Conservation (phyloP, 2,329 filamentous ascomycete species). For the Fusarium nematophilum region DNA sequence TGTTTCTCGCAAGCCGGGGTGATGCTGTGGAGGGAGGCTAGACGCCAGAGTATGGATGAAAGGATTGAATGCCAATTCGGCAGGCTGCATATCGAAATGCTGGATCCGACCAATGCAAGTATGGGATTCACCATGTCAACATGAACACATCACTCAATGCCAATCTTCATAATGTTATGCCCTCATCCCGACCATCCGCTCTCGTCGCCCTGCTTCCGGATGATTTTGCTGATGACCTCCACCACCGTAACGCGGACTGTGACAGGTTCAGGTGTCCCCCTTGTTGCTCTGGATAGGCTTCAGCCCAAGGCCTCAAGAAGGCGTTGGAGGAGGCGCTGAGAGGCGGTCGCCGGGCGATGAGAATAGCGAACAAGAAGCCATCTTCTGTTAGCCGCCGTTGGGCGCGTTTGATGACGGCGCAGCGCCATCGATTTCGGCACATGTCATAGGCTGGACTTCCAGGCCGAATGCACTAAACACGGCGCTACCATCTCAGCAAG, state of each 20-base stretch:
- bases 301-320: conserved; percentile 5
- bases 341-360: conserved; percentile 11
- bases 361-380: conserved; percentile 13
- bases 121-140: conserved; percentile 4
- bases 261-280: conserved; percentile 26
- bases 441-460: conserved; percentile 28
- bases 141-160: conserved; percentile 3
- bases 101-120: conserved; percentile 6
- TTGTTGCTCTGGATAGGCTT: background rate
- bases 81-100: conserved; percentile 6
- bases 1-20: background rate
- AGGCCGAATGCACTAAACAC: conserved; percentile 21
- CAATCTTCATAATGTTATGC: conserved; percentile 13
- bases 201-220: background rate
- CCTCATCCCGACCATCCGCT: conserved; percentile 1
- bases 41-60: background rate
- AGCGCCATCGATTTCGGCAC: conserved; percentile 12
- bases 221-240: conserved; percentile 10
- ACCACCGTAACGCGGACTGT: conserved; percentile 10
- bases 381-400: conserved; percentile 25
- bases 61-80: conserved; percentile 8
- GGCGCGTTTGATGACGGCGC: conserved; percentile 12
- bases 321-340: too few relatives aligned
- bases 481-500: conserved; percentile 4
- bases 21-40: background rate